Conservation (phyloP, 2,329 filamentous ascomycete genomes). For the Diplodia mutila region DNA sequence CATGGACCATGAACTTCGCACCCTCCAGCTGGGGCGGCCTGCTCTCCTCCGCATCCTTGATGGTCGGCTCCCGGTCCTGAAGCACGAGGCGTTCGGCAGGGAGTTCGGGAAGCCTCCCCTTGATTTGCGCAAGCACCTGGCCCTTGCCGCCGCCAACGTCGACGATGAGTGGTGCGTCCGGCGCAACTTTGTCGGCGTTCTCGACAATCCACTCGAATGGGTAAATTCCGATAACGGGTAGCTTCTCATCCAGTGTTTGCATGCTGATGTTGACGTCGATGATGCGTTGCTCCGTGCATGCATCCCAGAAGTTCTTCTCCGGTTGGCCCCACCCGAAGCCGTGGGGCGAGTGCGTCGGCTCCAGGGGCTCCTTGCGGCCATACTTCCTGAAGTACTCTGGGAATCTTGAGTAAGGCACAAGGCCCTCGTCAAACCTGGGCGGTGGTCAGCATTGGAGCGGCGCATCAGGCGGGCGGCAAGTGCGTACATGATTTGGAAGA, state of each 20-base stretch:
- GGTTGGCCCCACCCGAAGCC: constrained; percentile 7
- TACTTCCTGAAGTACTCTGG: constrained; percentile 18
- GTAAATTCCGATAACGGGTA: constrained; percentile 20
- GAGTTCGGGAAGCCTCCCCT: constrained; percentile 38
- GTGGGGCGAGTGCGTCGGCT: constrained; percentile 16
- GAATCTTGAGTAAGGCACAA: constrained; percentile 3
- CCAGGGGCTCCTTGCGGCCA: constrained; percentile 20
- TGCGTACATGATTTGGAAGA: constrained; percentile 17
- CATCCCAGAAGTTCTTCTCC: constrained; percentile 23
- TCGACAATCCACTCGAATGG: constrained; percentile 5
- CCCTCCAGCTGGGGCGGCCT: constrained; percentile 32
- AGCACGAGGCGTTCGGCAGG: constrained; percentile 42
- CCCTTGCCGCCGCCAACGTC: constrained; percentile 49
- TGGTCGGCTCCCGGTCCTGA: constrained; percentile 44
- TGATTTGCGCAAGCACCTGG: constrained; percentile 44
- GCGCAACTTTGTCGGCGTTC: constrained; percentile 3
- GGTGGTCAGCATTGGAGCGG: not conserved
- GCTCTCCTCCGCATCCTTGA: constrained; percentile 32
- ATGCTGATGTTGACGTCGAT: constrained; percentile 17
- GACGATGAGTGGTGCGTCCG: constrained; percentile 39
- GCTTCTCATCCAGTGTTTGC: constrained; percentile 5
- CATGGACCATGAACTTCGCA: constrained; percentile 35
- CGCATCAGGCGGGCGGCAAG: too few relatives aligned
- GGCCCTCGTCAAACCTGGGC: constrained; percentile 14
- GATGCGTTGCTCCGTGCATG: not conserved